These are phyloP conservation scores for Pyrenula massariospora DNA, from an alignment of 495 filamentous ascomycete species.

Conservation along the genomic window DNA sequence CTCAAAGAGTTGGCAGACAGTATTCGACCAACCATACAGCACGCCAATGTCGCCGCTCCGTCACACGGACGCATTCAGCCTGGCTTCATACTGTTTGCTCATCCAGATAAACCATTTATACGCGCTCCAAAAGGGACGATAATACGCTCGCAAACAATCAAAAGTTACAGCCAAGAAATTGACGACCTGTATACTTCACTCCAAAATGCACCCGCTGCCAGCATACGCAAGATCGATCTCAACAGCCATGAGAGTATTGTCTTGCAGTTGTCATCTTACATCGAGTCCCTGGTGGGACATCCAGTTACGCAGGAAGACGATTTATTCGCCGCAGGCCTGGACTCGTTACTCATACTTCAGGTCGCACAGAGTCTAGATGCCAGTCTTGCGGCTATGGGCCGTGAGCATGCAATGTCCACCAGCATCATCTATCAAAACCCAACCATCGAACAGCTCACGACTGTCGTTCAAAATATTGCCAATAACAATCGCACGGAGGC, in stretches of 20 bases:
- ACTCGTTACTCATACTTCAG: constrained; percentile 21
- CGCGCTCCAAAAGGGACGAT: constrained; percentile 44
- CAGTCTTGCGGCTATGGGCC: neutral
- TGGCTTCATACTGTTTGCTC: constrained; percentile 18
- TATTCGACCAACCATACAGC: constrained; percentile 13
- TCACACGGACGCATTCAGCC: constrained; percentile 2
- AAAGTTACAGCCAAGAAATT: constrained; percentile 41
- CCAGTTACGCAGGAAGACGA: constrained; percentile 8
- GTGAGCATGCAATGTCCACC: neutral
- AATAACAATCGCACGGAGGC: neutral
- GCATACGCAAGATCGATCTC: constrained; percentile 3
- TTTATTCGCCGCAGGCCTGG: constrained; percentile 16
- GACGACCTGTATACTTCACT: constrained; percentile 27
- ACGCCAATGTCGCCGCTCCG: constrained; percentile 13
- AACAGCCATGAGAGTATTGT: neutral
- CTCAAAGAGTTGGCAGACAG: constrained; percentile 18
- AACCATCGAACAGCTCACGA: constrained; percentile 13
- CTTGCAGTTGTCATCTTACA: neutral
- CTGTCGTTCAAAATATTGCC: constrained; percentile 8
- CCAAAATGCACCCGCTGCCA: constrained; percentile 1
- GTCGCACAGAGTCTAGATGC: neutral
- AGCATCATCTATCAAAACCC: constrained; percentile 18
- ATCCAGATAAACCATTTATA: constrained; percentile 36
- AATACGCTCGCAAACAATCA: constrained; percentile 29
- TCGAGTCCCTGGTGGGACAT: constrained; percentile 4